These are phyloP conservation scores for Euphrasia arctica DNA, from an alignment of 305 asterid species.

Conservation along the genomic window DNA sequence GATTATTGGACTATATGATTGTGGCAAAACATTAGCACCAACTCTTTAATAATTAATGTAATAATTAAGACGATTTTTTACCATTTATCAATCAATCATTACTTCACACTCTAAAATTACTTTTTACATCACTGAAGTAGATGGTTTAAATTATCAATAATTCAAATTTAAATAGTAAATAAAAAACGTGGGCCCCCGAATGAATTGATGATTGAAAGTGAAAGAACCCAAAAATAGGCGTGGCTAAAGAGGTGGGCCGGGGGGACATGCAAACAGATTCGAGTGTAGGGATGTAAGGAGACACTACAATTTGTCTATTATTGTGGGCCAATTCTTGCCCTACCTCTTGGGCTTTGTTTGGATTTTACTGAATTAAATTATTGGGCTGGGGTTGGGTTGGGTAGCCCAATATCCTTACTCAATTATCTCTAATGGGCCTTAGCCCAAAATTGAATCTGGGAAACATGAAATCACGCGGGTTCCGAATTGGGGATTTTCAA, in stretches of 20 bases:
- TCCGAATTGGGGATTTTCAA: neutral
- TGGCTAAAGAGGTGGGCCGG: neutral
- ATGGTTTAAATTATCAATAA: too few relatives aligned
- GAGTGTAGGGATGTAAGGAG: slow-evolving; percentile 9
- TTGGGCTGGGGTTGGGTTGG: too few relatives aligned
- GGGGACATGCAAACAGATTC: neutral
- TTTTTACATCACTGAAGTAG: too few relatives aligned
- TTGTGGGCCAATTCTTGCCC: slow-evolving; percentile 29
- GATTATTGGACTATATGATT: neutral
- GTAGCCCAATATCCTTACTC: neutral
- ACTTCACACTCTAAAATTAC: too few relatives aligned
- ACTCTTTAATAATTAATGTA: slow-evolving; percentile 10
- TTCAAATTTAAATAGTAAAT: neutral
- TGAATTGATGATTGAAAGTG: neutral
- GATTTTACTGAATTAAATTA: too few relatives aligned
- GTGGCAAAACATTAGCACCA: slow-evolving; percentile 5
- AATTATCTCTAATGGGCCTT: neutral
- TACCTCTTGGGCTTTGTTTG: slow-evolving; percentile 10
- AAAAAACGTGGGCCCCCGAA: neutral
- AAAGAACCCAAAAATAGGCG: slow-evolving; percentile 4
- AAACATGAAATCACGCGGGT: neutral
- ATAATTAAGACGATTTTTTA: too few relatives aligned
- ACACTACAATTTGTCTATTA: slow-evolving; percentile 38
- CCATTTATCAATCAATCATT: too few relatives aligned
- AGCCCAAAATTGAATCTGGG: neutral